phyloP scores from a whole-genome alignment of 2,329 filamentous ascomycete genomes.

The Endoconidiophora polonica region DNA sequence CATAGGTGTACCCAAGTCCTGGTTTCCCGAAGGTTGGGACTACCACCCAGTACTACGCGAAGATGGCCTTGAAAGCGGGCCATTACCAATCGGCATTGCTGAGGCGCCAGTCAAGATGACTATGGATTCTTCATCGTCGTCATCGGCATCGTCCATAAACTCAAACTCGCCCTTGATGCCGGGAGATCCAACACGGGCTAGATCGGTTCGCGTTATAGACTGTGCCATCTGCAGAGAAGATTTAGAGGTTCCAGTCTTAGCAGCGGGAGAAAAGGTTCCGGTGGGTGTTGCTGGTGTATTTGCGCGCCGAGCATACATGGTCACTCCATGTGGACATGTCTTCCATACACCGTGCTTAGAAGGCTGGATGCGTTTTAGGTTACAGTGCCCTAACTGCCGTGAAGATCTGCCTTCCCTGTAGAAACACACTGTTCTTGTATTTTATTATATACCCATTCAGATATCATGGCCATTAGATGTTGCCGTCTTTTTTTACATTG shows the following conservation, averaged over 20 bases:
- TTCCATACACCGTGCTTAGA: constrained; percentile 87
- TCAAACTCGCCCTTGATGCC: constrained; percentile 18
- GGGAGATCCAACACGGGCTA: constrained; percentile 19
- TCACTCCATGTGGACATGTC: constrained; percentile 89
- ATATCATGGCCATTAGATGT: too few species aligned
- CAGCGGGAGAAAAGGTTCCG: constrained; percentile 24
- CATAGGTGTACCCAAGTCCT: constrained; percentile 61
- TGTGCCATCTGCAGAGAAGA: constrained; percentile 91
- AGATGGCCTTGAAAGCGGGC: constrained; percentile 64
- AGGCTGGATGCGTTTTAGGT: constrained; percentile 83
- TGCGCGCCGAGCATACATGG: constrained; percentile 78
- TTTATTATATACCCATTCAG: neutral
- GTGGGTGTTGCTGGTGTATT: constrained; percentile 50
- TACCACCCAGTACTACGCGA: constrained; percentile 83
- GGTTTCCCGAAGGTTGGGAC: constrained; percentile 67
- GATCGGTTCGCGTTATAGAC: constrained; percentile 46
- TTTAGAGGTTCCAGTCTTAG: constrained; percentile 73
- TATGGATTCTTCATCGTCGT: neutral
- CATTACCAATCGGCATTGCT: constrained; percentile 57
- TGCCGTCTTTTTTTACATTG: neutral
- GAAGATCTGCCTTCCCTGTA: constrained; percentile 76
- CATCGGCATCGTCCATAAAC: constrained; percentile 19
- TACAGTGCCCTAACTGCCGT: constrained; percentile 91
- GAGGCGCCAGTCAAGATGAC: constrained; percentile 6
- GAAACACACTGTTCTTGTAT: constrained; percentile 13